A percentile compares a stretch with the other conserved stretches of the same genome.
Evolutionary conservation across 805 yeast species (phyloP).

Genomic region (Candida maesae): DNA sequence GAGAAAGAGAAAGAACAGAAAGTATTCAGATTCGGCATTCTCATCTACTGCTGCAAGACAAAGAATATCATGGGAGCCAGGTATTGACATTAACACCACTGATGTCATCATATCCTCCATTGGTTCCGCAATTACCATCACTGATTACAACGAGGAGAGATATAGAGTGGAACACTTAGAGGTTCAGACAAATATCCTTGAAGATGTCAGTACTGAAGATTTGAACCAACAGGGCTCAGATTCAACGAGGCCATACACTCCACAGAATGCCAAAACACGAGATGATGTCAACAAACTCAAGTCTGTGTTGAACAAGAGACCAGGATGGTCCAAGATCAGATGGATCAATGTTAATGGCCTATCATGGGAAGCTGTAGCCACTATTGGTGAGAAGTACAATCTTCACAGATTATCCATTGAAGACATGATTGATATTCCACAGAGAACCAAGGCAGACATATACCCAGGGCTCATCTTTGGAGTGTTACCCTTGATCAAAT

Average conservation of each 20-base stretch:
- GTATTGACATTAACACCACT: conserved; percentile 48
- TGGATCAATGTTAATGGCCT: conserved; percentile 59
- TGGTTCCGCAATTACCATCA: conserved; percentile 50
- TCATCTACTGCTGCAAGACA: conserved; percentile 34
- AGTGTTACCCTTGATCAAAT: conserved; percentile 48
- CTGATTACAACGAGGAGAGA: conserved; percentile 45
- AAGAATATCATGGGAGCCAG: conserved; percentile 57
- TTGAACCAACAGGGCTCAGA: no score
- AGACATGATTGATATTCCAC: conserved; percentile 62
- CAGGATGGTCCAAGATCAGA: conserved; percentile 47
- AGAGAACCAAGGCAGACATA: conserved; percentile 54
- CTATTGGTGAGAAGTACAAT: conserved; percentile 40
- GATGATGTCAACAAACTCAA: conserved; percentile 28
- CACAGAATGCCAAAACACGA: conserved; percentile 8
- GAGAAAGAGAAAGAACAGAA: conserved; percentile 19
- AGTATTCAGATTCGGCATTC: conserved; percentile 34
- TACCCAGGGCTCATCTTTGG: conserved; percentile 50
- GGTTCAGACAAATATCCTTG: conserved; percentile 20
- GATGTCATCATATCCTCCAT: conserved; percentile 46
- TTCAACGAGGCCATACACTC: neutral
- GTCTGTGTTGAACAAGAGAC: conserved; percentile 32
- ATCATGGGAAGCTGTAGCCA: conserved; percentile 56
- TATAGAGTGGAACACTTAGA: conserved; percentile 36
- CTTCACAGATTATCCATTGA: conserved; percentile 56
- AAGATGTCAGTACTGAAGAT: conserved; percentile 30